Evolutionary conservation across 139 green algal genomes (phyloP), one percentile per base, ranked within the genome.

Genomic region (Choricystis sp.): DNA sequence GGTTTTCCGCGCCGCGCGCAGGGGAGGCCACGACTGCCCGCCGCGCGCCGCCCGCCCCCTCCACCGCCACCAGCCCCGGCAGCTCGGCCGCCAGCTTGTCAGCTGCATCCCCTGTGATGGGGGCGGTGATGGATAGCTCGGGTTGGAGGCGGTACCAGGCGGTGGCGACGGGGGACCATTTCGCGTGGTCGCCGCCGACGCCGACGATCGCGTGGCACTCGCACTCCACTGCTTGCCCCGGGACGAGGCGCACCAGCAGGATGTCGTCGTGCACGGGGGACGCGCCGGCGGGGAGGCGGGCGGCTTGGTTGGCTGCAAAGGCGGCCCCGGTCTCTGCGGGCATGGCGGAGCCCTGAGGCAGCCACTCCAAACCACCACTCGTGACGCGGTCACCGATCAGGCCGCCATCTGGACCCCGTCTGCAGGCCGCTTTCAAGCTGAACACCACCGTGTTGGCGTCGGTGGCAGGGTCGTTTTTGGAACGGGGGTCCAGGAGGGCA

Each of bases 131-230:
- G 28, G 79, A 71, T 23, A 97, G 76, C 67, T 94, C 88, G 1
- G 91, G 89, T 24, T 86, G 77, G 60, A 98, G 69, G 26, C 80
- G 66, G 74, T 96, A 97, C 81, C 83, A 96, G 2, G 90, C 85
- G 5, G 94, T 99, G 2, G 88, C 90, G 2, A 97, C 93, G 3
- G 94, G 94, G 0, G 85, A 96, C 88, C 89, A 99, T 78, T 99
- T 99, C 59, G 94, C 94, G 72, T 99, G 94, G 49, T 92, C 84
- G 49, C 81, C 80, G 19, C 92, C 93, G 0, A 82, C 65, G 19
- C 90, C 93, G 69, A 94, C 94, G 26, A 90, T 78, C 60, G 77
- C 86, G 66, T 96, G 91, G 16, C 82, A 85, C 69, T 99, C 93
- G 22, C 97, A 70, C 70, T 92, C 72, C 22, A 99, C 94, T 16